phyloP scores from a whole-genome alignment of 495 filamentous ascomycete genomes.

The Xylaria curta region DNA sequence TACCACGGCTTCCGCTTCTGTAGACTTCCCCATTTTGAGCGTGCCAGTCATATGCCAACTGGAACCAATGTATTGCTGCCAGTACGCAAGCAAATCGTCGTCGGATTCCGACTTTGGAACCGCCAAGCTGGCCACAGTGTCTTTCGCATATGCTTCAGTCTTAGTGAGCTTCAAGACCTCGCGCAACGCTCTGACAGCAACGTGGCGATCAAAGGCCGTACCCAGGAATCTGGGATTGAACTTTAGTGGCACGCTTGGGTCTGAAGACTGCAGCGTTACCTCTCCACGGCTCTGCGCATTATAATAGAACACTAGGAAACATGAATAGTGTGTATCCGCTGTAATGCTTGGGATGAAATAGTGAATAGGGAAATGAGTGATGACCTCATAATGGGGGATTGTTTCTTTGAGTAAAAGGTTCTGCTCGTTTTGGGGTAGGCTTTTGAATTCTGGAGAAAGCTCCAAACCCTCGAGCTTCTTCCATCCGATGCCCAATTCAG shows the following conservation, averaged over 20 bases:
- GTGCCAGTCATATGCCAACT: constrained; percentile 68
- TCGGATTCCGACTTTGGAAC: constrained; percentile 59
- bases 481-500: constrained; percentile 57
- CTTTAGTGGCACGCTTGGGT: constrained; percentile 59
- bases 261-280: constrained; percentile 59
- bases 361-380: constrained; percentile 51
- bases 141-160: constrained; percentile 53
- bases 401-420: constrained; percentile 49
- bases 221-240: constrained; percentile 65
- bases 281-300: constrained; percentile 53
- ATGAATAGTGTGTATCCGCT: constrained; percentile 37
- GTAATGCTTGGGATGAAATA: constrained; percentile 48
- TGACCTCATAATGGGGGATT: constrained; percentile 51
- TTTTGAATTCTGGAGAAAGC: constrained; percentile 50
- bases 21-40: constrained; percentile 63
- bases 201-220: constrained; percentile 63
- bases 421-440: constrained; percentile 48
- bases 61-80: constrained; percentile 44
- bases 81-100: constrained; percentile 61
- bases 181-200: constrained; percentile 60
- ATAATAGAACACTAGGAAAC: constrained; percentile 43
- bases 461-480: constrained; percentile 56
- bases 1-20: constrained; percentile 58
- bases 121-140: constrained; percentile 48
- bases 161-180: constrained; percentile 52